Conservation (phyloP, 2,329 filamentous ascomycete species). For the Fusarium nodosum region DNA sequence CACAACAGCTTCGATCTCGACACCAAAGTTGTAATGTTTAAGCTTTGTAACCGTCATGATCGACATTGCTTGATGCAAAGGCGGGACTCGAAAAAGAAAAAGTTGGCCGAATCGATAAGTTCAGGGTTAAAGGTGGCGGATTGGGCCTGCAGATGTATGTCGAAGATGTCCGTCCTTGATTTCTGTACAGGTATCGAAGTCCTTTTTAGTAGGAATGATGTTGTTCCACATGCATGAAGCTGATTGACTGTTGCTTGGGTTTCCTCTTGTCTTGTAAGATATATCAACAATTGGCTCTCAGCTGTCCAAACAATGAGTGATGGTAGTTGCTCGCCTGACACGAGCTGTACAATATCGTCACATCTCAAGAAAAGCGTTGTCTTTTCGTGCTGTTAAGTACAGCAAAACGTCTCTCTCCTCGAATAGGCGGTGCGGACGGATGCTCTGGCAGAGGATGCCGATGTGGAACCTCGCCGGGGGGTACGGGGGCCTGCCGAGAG, state of each 20-base stretch:
- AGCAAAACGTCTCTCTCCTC: slow-evolving; percentile 26
- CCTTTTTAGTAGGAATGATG: background rate
- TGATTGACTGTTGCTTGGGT: slow-evolving; percentile 19
- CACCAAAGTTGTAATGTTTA: slow-evolving; percentile 58
- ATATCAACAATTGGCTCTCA: slow-evolving; percentile 26
- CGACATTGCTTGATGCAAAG: slow-evolving; percentile 13
- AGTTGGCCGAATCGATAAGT: slow-evolving; percentile 7
- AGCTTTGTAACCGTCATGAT: slow-evolving; percentile 44
- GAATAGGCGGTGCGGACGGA: slow-evolving; percentile 34
- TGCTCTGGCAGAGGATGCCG: slow-evolving; percentile 24
- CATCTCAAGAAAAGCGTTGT: slow-evolving; percentile 26
- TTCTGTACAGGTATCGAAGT: slow-evolving; percentile 4
- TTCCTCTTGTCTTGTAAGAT: slow-evolving; percentile 14
- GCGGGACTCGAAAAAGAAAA: slow-evolving; percentile 24
- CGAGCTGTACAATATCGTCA: slow-evolving; percentile 28
- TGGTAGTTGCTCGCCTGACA: slow-evolving; percentile 24
- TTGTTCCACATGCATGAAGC: slow-evolving; percentile 16
- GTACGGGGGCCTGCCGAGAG: slow-evolving; percentile 30
- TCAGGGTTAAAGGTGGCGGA: slow-evolving; percentile 18
- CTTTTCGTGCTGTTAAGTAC: slow-evolving; percentile 32
- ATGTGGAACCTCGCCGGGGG: slow-evolving; percentile 35
- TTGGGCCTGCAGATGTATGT: slow-evolving; percentile 30
- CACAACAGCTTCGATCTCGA: slow-evolving; percentile 57
- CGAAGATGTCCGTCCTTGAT: slow-evolving; percentile 16
- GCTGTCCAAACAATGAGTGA: slow-evolving; percentile 10